Evolutionary conservation across 2,329 filamentous ascomycete genomes (phyloP), one percentile per base, ranked within the genome.

Genomic region (Colletotrichum sp.): DNA sequence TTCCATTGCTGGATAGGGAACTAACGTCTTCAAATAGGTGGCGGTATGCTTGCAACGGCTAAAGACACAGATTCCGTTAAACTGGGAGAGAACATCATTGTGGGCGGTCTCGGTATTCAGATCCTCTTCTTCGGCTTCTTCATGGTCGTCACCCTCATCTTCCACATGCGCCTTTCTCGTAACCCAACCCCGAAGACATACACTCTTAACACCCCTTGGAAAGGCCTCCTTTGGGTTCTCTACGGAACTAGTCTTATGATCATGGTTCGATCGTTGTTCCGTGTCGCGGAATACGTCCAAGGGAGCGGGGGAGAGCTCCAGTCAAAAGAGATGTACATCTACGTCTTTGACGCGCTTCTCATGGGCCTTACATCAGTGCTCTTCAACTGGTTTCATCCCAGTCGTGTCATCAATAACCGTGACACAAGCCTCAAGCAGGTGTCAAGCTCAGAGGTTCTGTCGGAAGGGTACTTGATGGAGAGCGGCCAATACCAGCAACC

Each of bases 101-200:
- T 92, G 12, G 87, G 80, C 3, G 91, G 91, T 5, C 82, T 93
- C 2, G 81, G 88, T 15, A 82, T 92, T 15, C 91, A 93, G 79
- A 86, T 92, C 21, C 52, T 90, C n/a, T 87, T 90, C 72, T 92
- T 92, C 71, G 84, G 85, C 4, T 84, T 91, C 71, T 92, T 92
- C 79, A 83, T 91, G 49, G 63, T 88, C 3, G 85, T 87, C 1
- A 86, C 88, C 0, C 78, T 86, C 5, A 78, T 88, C 2, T 91
- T 91, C 81, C 88, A 92, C 75, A 63, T 78, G 6, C 80, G 82
- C 30, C 80, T 82, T 49, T 71, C 66, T 15, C 68, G 70, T n/a
- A 69, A 76, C 32, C 81, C 79, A 2, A 76, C 72, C 0, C 18
- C 68, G 2, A 55, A 55, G 52, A 79, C 79, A 1, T 68, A 72